Evolutionary conservation across 1,284 basidiomycete genomes (phyloP).

Genomic region (Puccinia coronata): DNA sequence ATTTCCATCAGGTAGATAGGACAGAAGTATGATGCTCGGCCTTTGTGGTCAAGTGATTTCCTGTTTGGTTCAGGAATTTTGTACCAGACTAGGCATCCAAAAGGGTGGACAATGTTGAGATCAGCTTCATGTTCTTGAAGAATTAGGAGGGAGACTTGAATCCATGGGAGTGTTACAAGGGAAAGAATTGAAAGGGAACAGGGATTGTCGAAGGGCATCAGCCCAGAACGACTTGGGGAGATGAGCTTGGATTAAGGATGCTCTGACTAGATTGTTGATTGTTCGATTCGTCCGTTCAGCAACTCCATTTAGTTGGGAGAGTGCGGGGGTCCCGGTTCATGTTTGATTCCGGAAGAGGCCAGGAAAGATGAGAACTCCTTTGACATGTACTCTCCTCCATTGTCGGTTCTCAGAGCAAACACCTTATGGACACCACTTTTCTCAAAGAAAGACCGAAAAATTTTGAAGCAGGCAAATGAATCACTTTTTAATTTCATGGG

Average conservation of each 20-base stretch:
- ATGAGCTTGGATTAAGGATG: background rate
- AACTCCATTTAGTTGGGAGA: constrained; percentile 6
- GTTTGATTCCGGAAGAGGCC: background rate
- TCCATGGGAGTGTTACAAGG: constrained; percentile 7
- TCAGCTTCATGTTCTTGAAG: too few relatives aligned
- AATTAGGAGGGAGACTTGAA: background rate
- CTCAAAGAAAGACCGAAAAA: too few relatives aligned
- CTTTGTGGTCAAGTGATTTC: background rate
- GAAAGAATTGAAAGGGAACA: too few relatives aligned
- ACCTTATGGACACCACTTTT: too few relatives aligned
- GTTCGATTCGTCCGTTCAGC: constrained; percentile 5
- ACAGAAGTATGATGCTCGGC: background rate
- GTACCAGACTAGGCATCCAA: too few relatives aligned
- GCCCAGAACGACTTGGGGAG: too few relatives aligned
- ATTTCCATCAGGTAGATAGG: background rate
- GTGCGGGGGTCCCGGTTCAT: constrained; percentile 8
- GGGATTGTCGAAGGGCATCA: too few relatives aligned
- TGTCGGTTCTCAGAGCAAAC: too few relatives aligned
- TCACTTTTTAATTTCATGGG: too few relatives aligned
- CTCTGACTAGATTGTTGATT: background rate
- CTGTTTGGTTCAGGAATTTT: background rate
- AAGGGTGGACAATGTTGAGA: background rate
- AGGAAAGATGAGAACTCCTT: too few relatives aligned
- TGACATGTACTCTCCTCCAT: too few relatives aligned
- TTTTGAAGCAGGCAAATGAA: too few relatives aligned